These are phyloP conservation scores for Dothiorella sarmentorum DNA, from an alignment of 2,329 filamentous ascomycete species.

Conservation along the genomic window DNA sequence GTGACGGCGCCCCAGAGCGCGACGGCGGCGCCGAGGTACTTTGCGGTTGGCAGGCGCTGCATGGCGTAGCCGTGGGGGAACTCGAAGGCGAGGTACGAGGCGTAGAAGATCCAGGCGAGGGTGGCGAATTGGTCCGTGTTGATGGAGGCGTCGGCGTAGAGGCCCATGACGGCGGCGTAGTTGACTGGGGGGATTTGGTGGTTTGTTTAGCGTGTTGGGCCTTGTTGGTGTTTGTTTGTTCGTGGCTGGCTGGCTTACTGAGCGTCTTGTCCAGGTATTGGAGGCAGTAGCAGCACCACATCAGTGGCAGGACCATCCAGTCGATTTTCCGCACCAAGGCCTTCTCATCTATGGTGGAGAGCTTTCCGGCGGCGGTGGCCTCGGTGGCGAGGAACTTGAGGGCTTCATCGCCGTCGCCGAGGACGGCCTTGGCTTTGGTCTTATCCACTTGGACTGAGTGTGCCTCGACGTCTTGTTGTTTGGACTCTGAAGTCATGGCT, in stretches of 20 bases:
- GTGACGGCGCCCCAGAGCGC: conserved; percentile 49
- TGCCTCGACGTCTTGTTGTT: not conserved
- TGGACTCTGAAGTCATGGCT: not conserved
- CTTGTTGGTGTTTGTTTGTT: too few species aligned
- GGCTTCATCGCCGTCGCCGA: conserved; percentile 25
- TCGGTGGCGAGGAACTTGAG: conserved; percentile 25
- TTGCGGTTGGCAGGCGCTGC: conserved; percentile 53
- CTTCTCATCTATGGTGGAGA: conserved; percentile 23
- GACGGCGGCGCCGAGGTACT: conserved; percentile 47
- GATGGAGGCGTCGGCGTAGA: conserved; percentile 36
- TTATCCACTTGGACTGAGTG: not conserved
- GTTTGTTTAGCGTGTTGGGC: not conserved
- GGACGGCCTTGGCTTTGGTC: not conserved
- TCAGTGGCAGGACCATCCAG: conserved; percentile 25
- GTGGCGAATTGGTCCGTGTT: conserved; percentile 36
- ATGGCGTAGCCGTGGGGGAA: conserved; percentile 48
- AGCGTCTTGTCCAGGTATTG: conserved; percentile 32
- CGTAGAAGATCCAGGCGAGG: conserved; percentile 36
- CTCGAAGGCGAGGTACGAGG: conserved; percentile 38
- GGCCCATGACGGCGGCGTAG: conserved; percentile 42
- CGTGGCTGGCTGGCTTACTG: too few species aligned
- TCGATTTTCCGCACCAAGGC: conserved; percentile 27
- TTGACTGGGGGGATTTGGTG: conserved; percentile 33
- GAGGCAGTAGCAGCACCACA: conserved; percentile 29
- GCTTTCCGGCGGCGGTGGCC: conserved; percentile 12